A percentile compares a stretch with the other conserved stretches of the same genome.
Evolutionary conservation across 352 stramenopile species (phyloP).

Genomic region (Phytophthora pisi): DNA sequence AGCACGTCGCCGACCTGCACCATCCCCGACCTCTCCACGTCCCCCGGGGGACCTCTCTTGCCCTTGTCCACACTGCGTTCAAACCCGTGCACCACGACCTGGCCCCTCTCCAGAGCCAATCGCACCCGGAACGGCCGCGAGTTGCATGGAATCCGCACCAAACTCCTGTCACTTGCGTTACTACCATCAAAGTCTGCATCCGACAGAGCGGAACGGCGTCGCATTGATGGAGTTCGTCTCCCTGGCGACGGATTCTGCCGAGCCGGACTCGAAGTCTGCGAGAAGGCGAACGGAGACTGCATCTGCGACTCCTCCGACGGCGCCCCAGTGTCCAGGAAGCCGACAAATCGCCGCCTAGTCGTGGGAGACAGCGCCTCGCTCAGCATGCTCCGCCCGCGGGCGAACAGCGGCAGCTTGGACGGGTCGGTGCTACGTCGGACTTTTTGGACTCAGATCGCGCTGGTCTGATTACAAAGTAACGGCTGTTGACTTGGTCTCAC

Average conservation of each 20-base stretch:
- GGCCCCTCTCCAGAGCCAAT: conserved; percentile 43
- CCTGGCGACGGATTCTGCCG: conserved; percentile 4
- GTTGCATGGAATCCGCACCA: conserved; percentile 57
- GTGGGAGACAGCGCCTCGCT: conserved; percentile 66
- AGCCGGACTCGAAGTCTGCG: conserved; percentile 12
- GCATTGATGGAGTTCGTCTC: conserved; percentile 22
- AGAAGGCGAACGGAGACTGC: conserved; percentile 20
- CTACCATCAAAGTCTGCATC: conserved; percentile 23
- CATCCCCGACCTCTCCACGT: conserved; percentile 46
- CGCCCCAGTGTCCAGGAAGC: conserved; percentile 43
- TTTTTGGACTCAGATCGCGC: conserved; percentile 14
- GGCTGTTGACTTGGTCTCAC: conserved; percentile 26
- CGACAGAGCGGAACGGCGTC: conserved; percentile 34
- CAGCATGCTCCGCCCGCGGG: conserved; percentile 48
- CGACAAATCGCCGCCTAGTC: conserved; percentile 49
- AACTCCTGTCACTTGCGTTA: conserved; percentile 19
- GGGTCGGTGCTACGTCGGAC: conserved; percentile 8
- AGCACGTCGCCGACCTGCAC: conserved; percentile 65
- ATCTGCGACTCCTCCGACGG: conserved; percentile 10
- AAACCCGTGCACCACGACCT: conserved; percentile 62
- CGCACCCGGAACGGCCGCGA: conserved; percentile 56
- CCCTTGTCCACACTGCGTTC: conserved; percentile 31
- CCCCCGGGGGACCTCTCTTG: conserved; percentile 32
- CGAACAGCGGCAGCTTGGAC: conserved; percentile 37
- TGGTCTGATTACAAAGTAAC: conserved; percentile 17